A percentile compares a stretch with the other conserved stretches of the same genome.
phyloP scores from a whole-genome alignment of 106 monocot species.

The Dactylorhiza incarnata region DNA sequence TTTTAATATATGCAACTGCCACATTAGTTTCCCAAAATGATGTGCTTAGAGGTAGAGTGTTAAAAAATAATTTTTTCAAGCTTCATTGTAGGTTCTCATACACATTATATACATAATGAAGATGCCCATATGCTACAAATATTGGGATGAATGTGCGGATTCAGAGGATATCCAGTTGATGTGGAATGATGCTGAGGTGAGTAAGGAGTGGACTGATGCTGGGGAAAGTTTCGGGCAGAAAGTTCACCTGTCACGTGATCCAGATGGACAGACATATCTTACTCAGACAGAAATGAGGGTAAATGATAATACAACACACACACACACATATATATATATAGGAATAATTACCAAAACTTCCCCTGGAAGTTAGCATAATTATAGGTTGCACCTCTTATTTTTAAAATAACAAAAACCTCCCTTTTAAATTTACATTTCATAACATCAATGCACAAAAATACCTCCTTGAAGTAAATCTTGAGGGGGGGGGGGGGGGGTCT shows the following conservation, averaged over 20 bases:
- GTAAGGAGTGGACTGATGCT: constrained; percentile 84
- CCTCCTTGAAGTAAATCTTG: no score
- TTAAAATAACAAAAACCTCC: no score
- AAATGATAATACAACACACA: neutral
- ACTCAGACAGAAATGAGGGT: constrained; percentile 95
- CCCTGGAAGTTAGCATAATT: no score
- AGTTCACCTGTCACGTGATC: constrained; percentile 88
- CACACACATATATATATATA: no score
- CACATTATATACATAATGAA: neutral
- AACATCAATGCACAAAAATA: no score
- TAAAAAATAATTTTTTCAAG: neutral
- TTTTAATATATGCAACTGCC: neutral
- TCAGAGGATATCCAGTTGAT: constrained; percentile 60
- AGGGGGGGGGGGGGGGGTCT: no score
- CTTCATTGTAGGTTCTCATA: neutral
- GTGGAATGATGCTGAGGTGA: constrained; percentile 71
- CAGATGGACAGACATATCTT: constrained; percentile 79
- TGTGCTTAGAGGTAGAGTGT: neutral
- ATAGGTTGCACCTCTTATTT: no score
- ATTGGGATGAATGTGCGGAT: constrained; percentile 91
- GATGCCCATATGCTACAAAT: constrained; percentile 62
- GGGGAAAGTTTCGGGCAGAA: constrained; percentile 59
- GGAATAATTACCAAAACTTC: no score
- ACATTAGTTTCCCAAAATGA: neutral
- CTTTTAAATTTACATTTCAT: no score